phyloP scores from a whole-genome alignment of 2,329 filamentous ascomycete species.

The Trichoderma atroviride region DNA sequence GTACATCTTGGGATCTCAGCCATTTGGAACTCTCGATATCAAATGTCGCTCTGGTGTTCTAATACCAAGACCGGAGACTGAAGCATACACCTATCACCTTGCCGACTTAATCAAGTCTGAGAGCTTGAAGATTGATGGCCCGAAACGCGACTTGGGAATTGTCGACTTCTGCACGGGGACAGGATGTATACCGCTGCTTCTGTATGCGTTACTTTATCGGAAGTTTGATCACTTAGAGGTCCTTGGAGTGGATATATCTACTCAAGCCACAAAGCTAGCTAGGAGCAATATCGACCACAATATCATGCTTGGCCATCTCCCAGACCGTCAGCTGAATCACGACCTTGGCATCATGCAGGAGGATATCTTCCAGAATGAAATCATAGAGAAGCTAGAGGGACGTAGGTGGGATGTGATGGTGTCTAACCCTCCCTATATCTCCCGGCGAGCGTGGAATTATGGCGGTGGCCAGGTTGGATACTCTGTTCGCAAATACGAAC shows the following conservation, averaged over 20 bases:
- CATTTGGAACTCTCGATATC: conserved; percentile 83
- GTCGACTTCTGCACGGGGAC: conserved; percentile 89
- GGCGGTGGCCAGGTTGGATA: conserved; percentile 56
- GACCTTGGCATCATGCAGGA: conserved; percentile 50
- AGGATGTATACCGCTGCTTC: conserved; percentile 82
- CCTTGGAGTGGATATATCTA: conserved; percentile 75
- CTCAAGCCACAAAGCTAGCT: conserved; percentile 66
- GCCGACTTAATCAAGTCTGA: conserved; percentile 47
- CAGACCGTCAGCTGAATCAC: conserved; percentile 28
- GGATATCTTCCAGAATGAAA: conserved; percentile 52
- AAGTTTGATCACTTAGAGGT: conserved; percentile 50
- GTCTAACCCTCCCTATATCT: conserved; percentile 92
- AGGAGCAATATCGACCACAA: conserved; percentile 64
- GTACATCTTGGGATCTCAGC: conserved; percentile 86
- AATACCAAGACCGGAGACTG: conserved; percentile 81
- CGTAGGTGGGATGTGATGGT: conserved; percentile 66
- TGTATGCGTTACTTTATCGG: conserved; percentile 63
- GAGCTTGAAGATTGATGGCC: conserved; percentile 23
- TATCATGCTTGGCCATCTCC: conserved; percentile 33
- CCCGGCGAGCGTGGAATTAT: conserved; percentile 49
- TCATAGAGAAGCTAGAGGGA: conserved; percentile 36
- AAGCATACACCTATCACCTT: conserved; percentile 65
- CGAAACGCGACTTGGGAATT: conserved; percentile 54
- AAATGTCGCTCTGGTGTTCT: conserved; percentile 75
- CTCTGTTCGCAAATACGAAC: conserved; percentile 82